These are phyloP conservation scores for Schizosaccharomyces versatilis DNA, from an alignment of 1,139 yeast genomes.

Conservation along the genomic window DNA sequence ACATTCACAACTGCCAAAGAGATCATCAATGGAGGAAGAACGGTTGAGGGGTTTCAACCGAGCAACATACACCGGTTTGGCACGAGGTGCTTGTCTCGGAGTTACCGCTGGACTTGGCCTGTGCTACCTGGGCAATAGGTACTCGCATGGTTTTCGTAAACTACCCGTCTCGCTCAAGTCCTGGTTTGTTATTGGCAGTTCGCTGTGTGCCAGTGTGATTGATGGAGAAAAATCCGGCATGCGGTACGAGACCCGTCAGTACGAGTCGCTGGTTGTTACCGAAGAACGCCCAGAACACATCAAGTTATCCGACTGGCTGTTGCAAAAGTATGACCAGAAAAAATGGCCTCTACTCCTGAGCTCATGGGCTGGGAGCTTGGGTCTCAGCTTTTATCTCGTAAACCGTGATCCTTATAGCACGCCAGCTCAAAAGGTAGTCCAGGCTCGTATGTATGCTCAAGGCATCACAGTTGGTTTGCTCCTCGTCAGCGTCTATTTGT, in stretches of 20 bases:
- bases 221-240: conserved; percentile 8
- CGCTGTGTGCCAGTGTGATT: conserved; percentile 5
- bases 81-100: neutral
- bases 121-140: neutral
- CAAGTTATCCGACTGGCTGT: neutral
- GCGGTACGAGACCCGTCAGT: conserved; percentile 3
- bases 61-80: neutral
- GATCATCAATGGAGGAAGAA: too few relatives aligned
- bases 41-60: neutral
- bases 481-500: conserved; percentile 38
- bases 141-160: neutral
- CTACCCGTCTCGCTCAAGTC: neutral
- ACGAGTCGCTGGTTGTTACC: conserved; percentile 2
- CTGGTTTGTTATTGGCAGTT: conserved; percentile 4
- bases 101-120: neutral
- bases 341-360: conserved; percentile 58
- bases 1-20: too few relatives aligned
- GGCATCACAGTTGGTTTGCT: conserved; percentile 22
- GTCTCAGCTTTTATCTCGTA: conserved; percentile 59
- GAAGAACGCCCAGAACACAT: neutral
- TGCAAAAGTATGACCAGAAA: conserved; percentile 21
- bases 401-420: conserved; percentile 61
- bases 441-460: conserved; percentile 88
- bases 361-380: conserved; percentile 73
- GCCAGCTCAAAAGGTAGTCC: conserved; percentile 65